Base-by-base conservation (phyloP, 768 basidiomycete genomes). In the Infundibulicybe gibba region DNA sequence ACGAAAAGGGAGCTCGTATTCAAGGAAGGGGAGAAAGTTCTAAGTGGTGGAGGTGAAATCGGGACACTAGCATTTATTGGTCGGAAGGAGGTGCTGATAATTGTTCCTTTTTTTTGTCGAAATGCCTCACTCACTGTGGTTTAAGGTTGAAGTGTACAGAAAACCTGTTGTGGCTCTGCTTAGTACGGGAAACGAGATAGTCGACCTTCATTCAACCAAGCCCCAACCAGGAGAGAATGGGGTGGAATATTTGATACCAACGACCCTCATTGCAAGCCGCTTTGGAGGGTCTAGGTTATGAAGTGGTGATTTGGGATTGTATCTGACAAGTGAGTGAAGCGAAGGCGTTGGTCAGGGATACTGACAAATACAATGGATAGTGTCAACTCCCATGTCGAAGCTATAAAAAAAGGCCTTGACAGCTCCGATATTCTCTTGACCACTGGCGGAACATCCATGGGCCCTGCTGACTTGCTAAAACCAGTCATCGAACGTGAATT, bases 391-490 rank as follows among this genome's bases (percentile, higher is more conserved):
- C 87, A 90, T 55, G 71, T 83, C 16, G 60, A 61, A 9, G 77
- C 79, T 2, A 74, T 95, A 41, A 56, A 62, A 49, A 64, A 62
- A 25, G 90, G 84, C 0, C 68, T 88, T 6, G 68, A 75, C 32
- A 56, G 61, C 15, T 86, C 89, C 0, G 92, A 94, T 57, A 63
- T 95, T 6, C 60, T 95, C 12, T 66, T 94, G 10, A 87, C 89
- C 1, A 95, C 92, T 1, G 92, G 92, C 10, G 92, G 92, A 3
- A 93, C 92, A 3, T 91, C 89, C 2, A 94, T 94, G 92, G 92
- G 92, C 0, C 77, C 91, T 2, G 83, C 81, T 1, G 92, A 94
- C 62, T 73, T 94, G 16, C 65, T 95, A 34, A 94, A 94, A 62
- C 92, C 92, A 1, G 79, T 93, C 48, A 85, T 95, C 47, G 92